A percentile compares a stretch with the other conserved stretches of the same genome.
These are phyloP conservation scores for Pichia sp. DNA, from an alignment of 1,139 yeast species.

Conservation along the genomic window DNA sequence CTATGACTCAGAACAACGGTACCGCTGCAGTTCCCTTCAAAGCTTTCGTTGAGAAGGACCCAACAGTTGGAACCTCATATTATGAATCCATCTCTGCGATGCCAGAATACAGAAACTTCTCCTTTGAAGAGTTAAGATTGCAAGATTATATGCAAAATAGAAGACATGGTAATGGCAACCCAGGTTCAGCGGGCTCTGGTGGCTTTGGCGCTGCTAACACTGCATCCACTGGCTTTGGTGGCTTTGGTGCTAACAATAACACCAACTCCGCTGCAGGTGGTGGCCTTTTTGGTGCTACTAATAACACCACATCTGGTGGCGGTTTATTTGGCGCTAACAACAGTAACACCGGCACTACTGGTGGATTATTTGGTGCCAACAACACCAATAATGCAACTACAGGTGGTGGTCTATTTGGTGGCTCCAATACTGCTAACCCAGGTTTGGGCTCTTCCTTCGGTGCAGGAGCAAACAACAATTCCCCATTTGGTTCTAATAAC, in stretches of 20 bases:
- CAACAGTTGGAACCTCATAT: constrained; percentile 45
- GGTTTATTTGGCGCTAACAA: constrained; percentile 23
- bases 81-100: constrained; percentile 76
- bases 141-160: constrained; percentile 82
- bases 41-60: constrained; percentile 66
- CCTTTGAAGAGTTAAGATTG: constrained; percentile 81
- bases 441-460: constrained; percentile 19
- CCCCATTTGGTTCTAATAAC: constrained; percentile 10
- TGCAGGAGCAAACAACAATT: constrained; percentile 1
- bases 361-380: constrained; percentile 17
- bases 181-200: constrained; percentile 12
- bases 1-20: constrained; percentile 40
- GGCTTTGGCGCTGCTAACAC: constrained; percentile 16
- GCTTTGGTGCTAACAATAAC: constrained; percentile 11
- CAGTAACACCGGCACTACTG: constrained; percentile 12
- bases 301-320: constrained; percentile 9
- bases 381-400: constrained; percentile 6
- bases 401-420: constrained; percentile 14
- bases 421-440: constrained; percentile 11
- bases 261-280: constrained; percentile 8
- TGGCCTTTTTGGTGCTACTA: too few species aligned
- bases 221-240: constrained; percentile 6
- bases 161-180: constrained; percentile 40
- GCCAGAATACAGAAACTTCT: constrained; percentile 82
- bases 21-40: constrained; percentile 66